A percentile compares a stretch with the other conserved stretches of the same genome.
phyloP scores from a whole-genome alignment of 1,284 basidiomycete species.

The Polyporus tsugae region DNA sequence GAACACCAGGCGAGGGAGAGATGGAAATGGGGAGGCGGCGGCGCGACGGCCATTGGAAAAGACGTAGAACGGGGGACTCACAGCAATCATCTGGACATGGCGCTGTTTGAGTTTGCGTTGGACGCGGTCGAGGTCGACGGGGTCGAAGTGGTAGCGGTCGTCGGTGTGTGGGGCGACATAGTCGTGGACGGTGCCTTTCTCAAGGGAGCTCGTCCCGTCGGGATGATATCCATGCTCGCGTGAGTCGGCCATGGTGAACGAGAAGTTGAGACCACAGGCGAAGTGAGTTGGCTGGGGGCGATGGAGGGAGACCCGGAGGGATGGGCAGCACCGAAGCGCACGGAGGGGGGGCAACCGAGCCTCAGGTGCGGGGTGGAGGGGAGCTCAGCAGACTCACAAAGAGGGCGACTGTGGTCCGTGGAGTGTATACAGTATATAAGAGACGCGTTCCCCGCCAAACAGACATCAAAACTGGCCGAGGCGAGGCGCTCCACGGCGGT shows the following conservation, averaged over 20 bases:
- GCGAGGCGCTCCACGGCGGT: neutral
- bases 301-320: neutral
- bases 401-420: slow-evolving; percentile 16
- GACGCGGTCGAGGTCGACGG: slow-evolving; percentile 66
- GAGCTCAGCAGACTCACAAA: slow-evolving; percentile 3
- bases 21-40: neutral
- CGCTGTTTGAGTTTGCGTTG: slow-evolving; percentile 73
- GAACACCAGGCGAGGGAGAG: neutral
- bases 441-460: slow-evolving; percentile 8
- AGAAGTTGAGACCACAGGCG: neutral
- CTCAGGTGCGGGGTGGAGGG: slow-evolving; percentile 24
- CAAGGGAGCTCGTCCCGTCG: slow-evolving; percentile 35
- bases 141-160: slow-evolving; percentile 51
- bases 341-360: slow-evolving; percentile 22
- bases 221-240: slow-evolving; percentile 30
- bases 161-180: slow-evolving; percentile 39
- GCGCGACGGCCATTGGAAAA: neutral
- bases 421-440: slow-evolving; percentile 17
- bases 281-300: slow-evolving; percentile 1
- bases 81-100: slow-evolving; percentile 73
- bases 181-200: slow-evolving; percentile 43
- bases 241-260: slow-evolving; percentile 23
- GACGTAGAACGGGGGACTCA: slow-evolving; percentile 28
- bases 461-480: neutral
- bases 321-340: slow-evolving; percentile 17